Conservation (phyloP, 2,329 filamentous ascomycete genomes). For the Aspergillus texensis region DNA sequence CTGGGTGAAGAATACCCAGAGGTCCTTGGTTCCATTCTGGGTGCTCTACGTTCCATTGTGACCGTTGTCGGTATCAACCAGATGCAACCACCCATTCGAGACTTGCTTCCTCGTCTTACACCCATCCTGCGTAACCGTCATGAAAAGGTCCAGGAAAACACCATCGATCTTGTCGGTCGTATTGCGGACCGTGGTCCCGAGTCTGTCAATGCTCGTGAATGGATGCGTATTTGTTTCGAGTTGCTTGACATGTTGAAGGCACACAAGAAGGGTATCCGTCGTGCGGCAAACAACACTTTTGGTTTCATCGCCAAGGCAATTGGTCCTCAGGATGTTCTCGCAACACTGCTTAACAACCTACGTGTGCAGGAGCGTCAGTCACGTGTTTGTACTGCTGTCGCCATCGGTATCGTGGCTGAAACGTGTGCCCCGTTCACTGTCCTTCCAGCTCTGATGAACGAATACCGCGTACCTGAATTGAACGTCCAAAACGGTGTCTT, state of each 20-base stretch:
- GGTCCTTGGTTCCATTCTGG: slow-evolving; percentile 93
- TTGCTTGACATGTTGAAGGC: slow-evolving; percentile 98
- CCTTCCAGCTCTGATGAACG: slow-evolving; percentile 98
- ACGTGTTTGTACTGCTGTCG: slow-evolving; percentile 96
- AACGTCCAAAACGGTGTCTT: slow-evolving; percentile 99
- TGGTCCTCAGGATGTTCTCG: slow-evolving; percentile 93
- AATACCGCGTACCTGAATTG: slow-evolving; percentile 95
- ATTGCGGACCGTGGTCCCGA: slow-evolving; percentile 97
- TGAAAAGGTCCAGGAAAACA: slow-evolving; percentile 99
- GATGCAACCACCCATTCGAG: slow-evolving; percentile 98
- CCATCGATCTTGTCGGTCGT: slow-evolving; percentile 94
- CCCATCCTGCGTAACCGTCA: slow-evolving; percentile 98
- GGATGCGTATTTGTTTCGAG: slow-evolving; percentile 99
- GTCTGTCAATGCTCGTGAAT: slow-evolving; percentile 94
- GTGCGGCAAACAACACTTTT: slow-evolving; percentile 98
- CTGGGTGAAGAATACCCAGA: slow-evolving; percentile 98
- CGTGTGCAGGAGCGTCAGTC: slow-evolving; percentile 97
- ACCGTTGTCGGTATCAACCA: slow-evolving; percentile 96
- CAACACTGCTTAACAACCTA: slow-evolving; percentile 93
- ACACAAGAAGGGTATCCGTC: slow-evolving; percentile 98
- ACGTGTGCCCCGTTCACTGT: slow-evolving; percentile 98
- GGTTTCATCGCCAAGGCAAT: slow-evolving; percentile 99
- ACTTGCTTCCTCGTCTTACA: slow-evolving; percentile 89
- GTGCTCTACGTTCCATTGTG: slow-evolving; percentile 91
- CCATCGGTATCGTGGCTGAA: slow-evolving; percentile 97